These are phyloP conservation scores for Blastobotrys illinoisensis DNA, from an alignment of 1,139 yeast genomes.

Conservation along the genomic window DNA sequence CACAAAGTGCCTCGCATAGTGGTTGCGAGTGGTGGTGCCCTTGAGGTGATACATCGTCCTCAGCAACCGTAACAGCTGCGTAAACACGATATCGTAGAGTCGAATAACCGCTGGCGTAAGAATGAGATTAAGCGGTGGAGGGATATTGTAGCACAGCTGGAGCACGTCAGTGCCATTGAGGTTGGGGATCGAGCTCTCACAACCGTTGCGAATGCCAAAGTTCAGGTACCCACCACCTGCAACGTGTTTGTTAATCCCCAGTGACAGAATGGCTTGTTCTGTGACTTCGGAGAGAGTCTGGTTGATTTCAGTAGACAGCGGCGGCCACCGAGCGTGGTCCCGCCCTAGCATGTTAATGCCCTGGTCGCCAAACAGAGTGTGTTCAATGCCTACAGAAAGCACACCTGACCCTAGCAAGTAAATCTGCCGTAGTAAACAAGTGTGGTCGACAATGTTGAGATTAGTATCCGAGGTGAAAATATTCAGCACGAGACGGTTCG, in stretches of 20 bases:
- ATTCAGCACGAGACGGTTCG: conserved; percentile 17
- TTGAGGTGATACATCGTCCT: conserved; percentile 14
- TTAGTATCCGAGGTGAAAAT: conserved; percentile 12
- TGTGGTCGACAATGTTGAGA: conserved; percentile 12
- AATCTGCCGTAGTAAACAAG: conserved; percentile 13
- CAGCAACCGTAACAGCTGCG: conserved; percentile 13
- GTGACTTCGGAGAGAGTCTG: conserved; percentile 14
- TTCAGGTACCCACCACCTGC: conserved; percentile 14
- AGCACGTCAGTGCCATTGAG: conserved; percentile 14
- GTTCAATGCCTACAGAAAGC: conserved; percentile 16
- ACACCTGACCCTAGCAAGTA: conserved; percentile 18
- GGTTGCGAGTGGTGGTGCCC: not conserved
- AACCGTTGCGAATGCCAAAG: conserved; percentile 13
- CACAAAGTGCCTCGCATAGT: conserved; percentile 15
- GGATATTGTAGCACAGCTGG: conserved; percentile 17
- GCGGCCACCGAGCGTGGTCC: conserved; percentile 18
- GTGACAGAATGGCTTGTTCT: conserved; percentile 11
- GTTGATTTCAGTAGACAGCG: conserved; percentile 16
- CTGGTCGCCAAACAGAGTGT: conserved; percentile 16
- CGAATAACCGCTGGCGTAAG: conserved; percentile 11
- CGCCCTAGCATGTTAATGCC: conserved; percentile 7
- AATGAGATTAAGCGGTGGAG: conserved; percentile 18
- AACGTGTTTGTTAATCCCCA: conserved; percentile 7
- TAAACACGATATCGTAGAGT: conserved; percentile 14
- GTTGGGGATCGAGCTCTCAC: not conserved